These are phyloP conservation scores for Delitschia confertaspora DNA, from an alignment of 495 filamentous ascomycete genomes.

Conservation along the genomic window DNA sequence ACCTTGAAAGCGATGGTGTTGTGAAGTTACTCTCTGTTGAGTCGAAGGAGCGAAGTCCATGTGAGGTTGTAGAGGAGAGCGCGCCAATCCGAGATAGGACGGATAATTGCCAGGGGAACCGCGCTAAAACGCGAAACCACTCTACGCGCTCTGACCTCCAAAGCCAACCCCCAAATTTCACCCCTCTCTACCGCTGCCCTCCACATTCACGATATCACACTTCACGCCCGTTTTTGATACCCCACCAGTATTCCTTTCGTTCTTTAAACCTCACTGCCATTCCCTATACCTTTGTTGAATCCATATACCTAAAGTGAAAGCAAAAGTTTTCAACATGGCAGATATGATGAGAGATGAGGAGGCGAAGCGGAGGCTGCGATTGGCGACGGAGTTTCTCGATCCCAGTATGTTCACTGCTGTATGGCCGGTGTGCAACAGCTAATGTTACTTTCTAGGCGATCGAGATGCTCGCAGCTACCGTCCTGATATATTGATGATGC, in stretches of 20 bases:
- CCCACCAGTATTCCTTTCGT: not conserved
- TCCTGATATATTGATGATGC: slow-evolving; percentile 26
- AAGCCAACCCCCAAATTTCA: slow-evolving; percentile 1
- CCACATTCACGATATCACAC: slow-evolving; percentile 2
- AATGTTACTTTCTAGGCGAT: not conserved
- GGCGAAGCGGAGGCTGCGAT: slow-evolving; percentile 8
- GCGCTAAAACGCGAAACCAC: slow-evolving; percentile 9
- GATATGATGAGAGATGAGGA: slow-evolving; percentile 19
- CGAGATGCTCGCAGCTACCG: slow-evolving; percentile 14
- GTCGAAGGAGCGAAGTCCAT: no score
- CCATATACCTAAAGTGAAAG: not conserved
- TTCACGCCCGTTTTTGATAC: not conserved
- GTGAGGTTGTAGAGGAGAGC: no score
- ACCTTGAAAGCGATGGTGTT: no score
- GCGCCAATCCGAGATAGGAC: slow-evolving; percentile 3
- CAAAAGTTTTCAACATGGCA: slow-evolving; percentile 5
- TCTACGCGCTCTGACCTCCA: not conserved
- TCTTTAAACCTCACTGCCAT: not conserved
- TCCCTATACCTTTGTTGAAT: not conserved
- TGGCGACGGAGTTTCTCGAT: slow-evolving; percentile 26
- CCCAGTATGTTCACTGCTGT: slow-evolving; percentile 15
- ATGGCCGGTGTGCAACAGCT: not conserved
- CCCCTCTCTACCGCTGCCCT: not conserved
- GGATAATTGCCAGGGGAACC: slow-evolving; percentile 1
- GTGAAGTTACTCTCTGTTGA: no score